phyloP scores from a whole-genome alignment of 164 flowering plant species.

The Cinnamomum micranthum region DNA sequence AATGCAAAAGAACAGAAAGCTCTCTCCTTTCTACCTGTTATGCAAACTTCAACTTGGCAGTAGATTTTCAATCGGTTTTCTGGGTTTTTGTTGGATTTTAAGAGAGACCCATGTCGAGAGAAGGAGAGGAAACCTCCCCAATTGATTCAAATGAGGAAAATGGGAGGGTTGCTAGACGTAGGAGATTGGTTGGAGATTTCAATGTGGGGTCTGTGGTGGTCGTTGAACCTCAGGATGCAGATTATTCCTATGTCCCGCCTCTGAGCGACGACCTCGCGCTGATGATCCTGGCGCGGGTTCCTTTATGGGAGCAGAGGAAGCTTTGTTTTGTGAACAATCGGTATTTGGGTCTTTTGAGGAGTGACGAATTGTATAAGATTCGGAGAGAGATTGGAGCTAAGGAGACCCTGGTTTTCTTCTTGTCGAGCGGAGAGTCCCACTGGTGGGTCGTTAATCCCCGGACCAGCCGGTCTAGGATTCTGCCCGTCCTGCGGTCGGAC shows the following conservation, averaged over 20 bases:
- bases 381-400: constrained; percentile 36
- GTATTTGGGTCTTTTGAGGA: constrained; percentile 32
- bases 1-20: too few relatives aligned
- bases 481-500: constrained; percentile 61
- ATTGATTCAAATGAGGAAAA: background rate
- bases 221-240: constrained; percentile 77
- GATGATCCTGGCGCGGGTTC: constrained; percentile 56
- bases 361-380: constrained; percentile 54
- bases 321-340: constrained; percentile 45
- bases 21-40: background rate
- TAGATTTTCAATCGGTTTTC: background rate
- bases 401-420: constrained; percentile 60
- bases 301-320: constrained; percentile 56
- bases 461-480: constrained; percentile 35
- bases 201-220: background rate
- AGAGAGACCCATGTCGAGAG: too few relatives aligned
- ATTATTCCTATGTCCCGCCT: constrained; percentile 46
- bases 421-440: constrained; percentile 46
- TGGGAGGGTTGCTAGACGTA: background rate
- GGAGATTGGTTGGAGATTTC: background rate
- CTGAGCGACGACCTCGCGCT: constrained; percentile 58
- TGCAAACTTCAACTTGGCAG: background rate
- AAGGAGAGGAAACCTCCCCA: background rate
- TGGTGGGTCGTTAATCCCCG: constrained; percentile 66
- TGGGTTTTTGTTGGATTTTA: background rate